Conservation (phyloP, 2,329 filamentous ascomycete species). For the Aspergillus neoniger region DNA sequence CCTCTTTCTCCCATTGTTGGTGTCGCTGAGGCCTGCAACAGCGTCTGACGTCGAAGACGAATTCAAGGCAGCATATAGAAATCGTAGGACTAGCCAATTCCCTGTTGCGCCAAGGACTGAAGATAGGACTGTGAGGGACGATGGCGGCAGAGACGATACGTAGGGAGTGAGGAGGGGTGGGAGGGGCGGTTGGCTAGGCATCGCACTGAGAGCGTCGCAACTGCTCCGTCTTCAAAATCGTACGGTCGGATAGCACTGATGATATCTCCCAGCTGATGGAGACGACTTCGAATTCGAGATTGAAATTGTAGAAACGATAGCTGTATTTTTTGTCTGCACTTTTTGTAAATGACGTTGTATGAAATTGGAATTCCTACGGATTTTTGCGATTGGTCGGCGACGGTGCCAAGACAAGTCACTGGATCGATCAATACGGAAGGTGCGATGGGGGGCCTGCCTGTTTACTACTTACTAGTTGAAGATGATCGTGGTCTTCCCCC, state of each 20-base stretch:
- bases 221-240: not conserved
- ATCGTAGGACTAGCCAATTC: constrained; percentile 60
- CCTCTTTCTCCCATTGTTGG: constrained; percentile 37
- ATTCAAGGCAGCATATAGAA: constrained; percentile 51
- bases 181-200: constrained; percentile 44
- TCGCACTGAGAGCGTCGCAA: constrained; percentile 20
- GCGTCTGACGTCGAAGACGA: constrained; percentile 18
- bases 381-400: constrained; percentile 28
- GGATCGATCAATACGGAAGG: not conserved
- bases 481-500: no score
- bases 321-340: not conserved
- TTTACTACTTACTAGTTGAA: no score
- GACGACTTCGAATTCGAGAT: not conserved
- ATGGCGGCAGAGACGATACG: constrained; percentile 36
- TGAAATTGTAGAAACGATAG: not conserved
- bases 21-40: constrained; percentile 26
- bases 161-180: constrained; percentile 44
- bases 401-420: constrained; percentile 25
- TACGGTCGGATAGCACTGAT: not conserved
- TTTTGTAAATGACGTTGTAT: constrained; percentile 22
- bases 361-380: constrained; percentile 25
- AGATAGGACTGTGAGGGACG: constrained; percentile 46
- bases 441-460: not conserved
- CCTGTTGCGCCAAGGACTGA: constrained; percentile 51
- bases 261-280: not conserved